Evolutionary conservation across 257 asterid genomes (phyloP).

Genomic region (Ocimum tenuiflorum): DNA sequence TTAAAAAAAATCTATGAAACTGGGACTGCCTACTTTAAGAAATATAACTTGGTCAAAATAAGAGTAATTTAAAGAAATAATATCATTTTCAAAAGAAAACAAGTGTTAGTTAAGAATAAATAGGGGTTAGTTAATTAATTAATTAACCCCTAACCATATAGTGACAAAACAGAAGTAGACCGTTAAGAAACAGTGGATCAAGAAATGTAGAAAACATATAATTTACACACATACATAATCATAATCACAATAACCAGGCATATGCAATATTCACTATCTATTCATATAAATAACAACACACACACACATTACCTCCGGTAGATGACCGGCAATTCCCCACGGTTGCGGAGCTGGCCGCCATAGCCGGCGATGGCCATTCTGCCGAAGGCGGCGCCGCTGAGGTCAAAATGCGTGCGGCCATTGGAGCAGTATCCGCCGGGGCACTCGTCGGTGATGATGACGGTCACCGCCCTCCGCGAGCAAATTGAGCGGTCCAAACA

Average conservation of each 20-base stretch:
- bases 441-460: slow-evolving; percentile 86
- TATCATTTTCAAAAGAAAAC: neutral
- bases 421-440: slow-evolving; percentile 80
- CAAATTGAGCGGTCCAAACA: slow-evolving; percentile 80
- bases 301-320: slow-evolving; percentile 55
- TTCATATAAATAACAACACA: neutral
- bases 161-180: slow-evolving; percentile 47
- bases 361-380: slow-evolving; percentile 76
- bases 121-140: neutral
- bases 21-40: no score
- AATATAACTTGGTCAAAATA: no score
- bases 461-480: slow-evolving; percentile 83
- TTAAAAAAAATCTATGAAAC: no score
- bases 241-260: neutral
- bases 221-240: neutral
- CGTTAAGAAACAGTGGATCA: slow-evolving; percentile 27
- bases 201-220: neutral
- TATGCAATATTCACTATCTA: neutral
- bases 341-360: slow-evolving; percentile 73
- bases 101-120: slow-evolving; percentile 1
- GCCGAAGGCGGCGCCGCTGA: slow-evolving; percentile 94
- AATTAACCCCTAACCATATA: slow-evolving; percentile 15
- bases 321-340: slow-evolving; percentile 65
- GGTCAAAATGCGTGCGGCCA: slow-evolving; percentile 68
- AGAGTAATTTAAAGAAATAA: no score